Percentiles rank a stretch among this genome's conserved stretches.
These are phyloP conservation scores for Helicocarpus griseus DNA, from an alignment of 2,329 filamentous ascomycete genomes.

Conservation along the genomic window DNA sequence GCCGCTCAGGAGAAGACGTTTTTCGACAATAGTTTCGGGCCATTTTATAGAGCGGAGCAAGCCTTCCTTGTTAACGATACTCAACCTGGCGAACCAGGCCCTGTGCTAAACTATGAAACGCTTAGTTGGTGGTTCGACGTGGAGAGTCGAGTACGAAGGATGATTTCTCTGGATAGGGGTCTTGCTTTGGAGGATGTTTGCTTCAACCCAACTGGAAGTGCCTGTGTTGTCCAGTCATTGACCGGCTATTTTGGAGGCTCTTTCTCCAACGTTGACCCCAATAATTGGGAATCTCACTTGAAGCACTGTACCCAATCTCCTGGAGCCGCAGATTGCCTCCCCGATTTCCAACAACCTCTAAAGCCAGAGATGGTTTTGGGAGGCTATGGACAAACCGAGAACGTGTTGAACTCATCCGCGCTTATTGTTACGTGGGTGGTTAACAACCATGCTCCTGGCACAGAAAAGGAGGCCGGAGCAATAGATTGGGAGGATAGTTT, in stretches of 20 bases:
- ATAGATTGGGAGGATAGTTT: conserved; percentile 85
- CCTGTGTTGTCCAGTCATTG: conserved; percentile 89
- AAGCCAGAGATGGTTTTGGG: conserved; percentile 79
- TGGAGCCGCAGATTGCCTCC: conserved; percentile 62
- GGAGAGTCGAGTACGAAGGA: conserved; percentile 62
- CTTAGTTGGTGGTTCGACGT: conserved; percentile 90
- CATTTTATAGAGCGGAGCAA: conserved; percentile 92
- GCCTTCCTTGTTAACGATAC: conserved; percentile 89
- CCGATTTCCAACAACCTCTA: conserved; percentile 80
- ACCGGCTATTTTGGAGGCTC: conserved; percentile 74
- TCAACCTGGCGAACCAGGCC: conserved; percentile 50
- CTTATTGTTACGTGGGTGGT: conserved; percentile 93
- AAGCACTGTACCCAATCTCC: conserved; percentile 67
- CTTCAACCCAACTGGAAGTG: conserved; percentile 82
- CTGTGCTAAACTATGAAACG: conserved; percentile 80
- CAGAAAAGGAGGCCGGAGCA: conserved; percentile 58
- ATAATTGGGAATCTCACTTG: conserved; percentile 63
- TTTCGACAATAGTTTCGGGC: conserved; percentile 87
- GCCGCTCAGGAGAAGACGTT: conserved; percentile 90
- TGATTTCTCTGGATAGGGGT: conserved; percentile 60
- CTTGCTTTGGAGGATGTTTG: conserved; percentile 74
- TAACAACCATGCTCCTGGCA: conserved; percentile 70
- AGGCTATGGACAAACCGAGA: conserved; percentile 55
- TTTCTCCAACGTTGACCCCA: conserved; percentile 50
- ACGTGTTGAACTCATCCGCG: conserved; percentile 64